phyloP scores from a whole-genome alignment of 768 basidiomycete species.

The Boletus barrowsii region DNA sequence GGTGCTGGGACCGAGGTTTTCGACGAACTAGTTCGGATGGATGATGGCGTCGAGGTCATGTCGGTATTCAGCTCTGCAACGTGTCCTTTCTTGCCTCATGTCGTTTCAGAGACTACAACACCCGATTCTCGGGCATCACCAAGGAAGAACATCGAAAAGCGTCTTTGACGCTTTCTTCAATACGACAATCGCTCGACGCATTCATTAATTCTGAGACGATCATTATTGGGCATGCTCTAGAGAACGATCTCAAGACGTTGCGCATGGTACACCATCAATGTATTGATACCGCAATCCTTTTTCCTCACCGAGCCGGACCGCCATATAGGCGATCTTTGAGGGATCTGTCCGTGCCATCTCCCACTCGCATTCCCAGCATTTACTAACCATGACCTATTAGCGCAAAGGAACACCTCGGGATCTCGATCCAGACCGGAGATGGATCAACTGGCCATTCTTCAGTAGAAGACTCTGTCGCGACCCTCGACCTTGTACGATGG shows the following conservation, averaged over 20 bases:
- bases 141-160: conserved; percentile 58
- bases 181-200: conserved; percentile 64
- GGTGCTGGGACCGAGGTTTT: conserved; percentile 69
- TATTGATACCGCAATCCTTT: conserved; percentile 85
- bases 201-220: conserved; percentile 80
- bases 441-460: conserved; percentile 82
- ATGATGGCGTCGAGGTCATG: conserved; percentile 77
- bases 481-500: conserved; percentile 86
- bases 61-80: conserved; percentile 34
- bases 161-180: conserved; percentile 57
- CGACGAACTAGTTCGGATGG: conserved; percentile 80
- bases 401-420: conserved; percentile 76
- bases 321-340: conserved; percentile 78
- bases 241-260: conserved; percentile 91
- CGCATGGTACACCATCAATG: conserved; percentile 82
- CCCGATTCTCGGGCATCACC: conserved; percentile 84
- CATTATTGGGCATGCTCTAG: conserved; percentile 85
- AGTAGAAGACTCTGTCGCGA: conserved; percentile 84
- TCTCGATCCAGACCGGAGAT: conserved; percentile 78
- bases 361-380: not conserved
- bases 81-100: not conserved
- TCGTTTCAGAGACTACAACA: conserved; percentile 76
- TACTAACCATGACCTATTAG: conserved; percentile 37
- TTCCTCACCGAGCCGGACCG: conserved; percentile 77
- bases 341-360: conserved; percentile 58